Evolutionary conservation across 495 filamentous ascomycete genomes (phyloP), one percentile per base, ranked within the genome.

Genomic region (Penicillium canescens): DNA sequence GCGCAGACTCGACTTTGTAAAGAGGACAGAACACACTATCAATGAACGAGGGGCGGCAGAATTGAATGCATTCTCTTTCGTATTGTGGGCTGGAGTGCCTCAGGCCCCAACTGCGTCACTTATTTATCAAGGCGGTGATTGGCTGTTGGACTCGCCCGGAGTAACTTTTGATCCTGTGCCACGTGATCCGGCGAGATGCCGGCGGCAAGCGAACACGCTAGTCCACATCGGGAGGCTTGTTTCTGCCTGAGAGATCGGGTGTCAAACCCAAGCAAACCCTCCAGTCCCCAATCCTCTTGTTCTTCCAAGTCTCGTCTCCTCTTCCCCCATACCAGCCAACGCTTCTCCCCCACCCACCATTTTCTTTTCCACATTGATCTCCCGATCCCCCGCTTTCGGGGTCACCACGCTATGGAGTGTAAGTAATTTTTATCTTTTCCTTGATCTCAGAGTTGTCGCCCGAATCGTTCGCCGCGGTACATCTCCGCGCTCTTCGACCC

Each of bases 351-450:
- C 60, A 52, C 57, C 66, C 61, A 57, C 55, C 65, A 70, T 66
- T 67, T 54, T 58, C 45, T 57, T 55, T 61, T 39, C 42, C 54
- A 66, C 56, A 63, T 63, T 69, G 57, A 65, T 65, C 57, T 44
- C 42, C 44, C 61, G 58, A 35, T 43, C 52, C 56, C 57, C 67
- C 71, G 67, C 42, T 64, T 58, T 62, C 57, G 75, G 75, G 75
- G 75, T 78, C 75, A 76, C 75, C 75, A 69, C 73, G 75, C 74
- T 76, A 75, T 75, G 71, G 71, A 76, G 60, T 72, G 75, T 78
- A 67, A 75, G 75, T 76, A 33, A 60, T 65, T 69, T 69, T 67
- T 36, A 34, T 70, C 55, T 68, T 68, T 50, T 55, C 50, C 24
- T 61, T 55, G 41, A 52, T 50, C 50, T 34, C 50, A 61, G 59